Conservation (phyloP, 2,329 filamentous ascomycete species). For the Ceratocystis destructans region DNA sequence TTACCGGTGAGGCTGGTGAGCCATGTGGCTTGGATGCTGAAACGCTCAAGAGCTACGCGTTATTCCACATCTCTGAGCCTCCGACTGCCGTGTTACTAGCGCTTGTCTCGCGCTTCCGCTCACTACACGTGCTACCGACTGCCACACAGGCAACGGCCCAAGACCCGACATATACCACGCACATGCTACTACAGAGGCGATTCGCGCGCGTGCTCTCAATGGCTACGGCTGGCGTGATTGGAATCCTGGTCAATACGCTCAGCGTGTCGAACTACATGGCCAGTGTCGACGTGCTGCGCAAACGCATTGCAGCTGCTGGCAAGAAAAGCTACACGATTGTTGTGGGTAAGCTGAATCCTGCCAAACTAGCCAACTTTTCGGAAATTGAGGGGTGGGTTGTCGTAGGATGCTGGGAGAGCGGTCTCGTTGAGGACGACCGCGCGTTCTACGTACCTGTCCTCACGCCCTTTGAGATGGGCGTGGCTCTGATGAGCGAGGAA, state of each 20-base stretch:
- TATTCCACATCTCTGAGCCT: constrained; percentile 77
- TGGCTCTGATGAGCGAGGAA: constrained; percentile 62
- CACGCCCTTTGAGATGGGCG: constrained; percentile 82
- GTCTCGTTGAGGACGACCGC: constrained; percentile 66
- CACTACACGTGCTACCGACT: constrained; percentile 65
- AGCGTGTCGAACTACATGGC: constrained; percentile 80
- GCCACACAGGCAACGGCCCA: constrained; percentile 32
- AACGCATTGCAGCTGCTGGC: constrained; percentile 59
- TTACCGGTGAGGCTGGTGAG: constrained; percentile 22
- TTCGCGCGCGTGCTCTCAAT: constrained; percentile 78
- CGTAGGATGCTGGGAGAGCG: constrained; percentile 96
- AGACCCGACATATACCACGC: constrained; percentile 32
- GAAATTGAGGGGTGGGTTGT: constrained; percentile 96
- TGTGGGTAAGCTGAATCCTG: constrained; percentile 88
- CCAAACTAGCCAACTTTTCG: constrained; percentile 90
- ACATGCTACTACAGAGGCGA: constrained; percentile 57
- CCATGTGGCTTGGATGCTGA: constrained; percentile 29
- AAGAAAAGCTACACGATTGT: constrained; percentile 97
- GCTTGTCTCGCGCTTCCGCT: constrained; percentile 65
- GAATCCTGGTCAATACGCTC: constrained; percentile 90
- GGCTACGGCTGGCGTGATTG: constrained; percentile 69
- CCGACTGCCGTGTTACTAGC: constrained; percentile 74
- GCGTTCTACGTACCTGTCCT: constrained; percentile 81
- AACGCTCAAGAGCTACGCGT: constrained; percentile 50
- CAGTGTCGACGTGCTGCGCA: constrained; percentile 60